Conservation (phyloP, 1,139 yeast species). For the Geotrichum cucujoidarum region DNA sequence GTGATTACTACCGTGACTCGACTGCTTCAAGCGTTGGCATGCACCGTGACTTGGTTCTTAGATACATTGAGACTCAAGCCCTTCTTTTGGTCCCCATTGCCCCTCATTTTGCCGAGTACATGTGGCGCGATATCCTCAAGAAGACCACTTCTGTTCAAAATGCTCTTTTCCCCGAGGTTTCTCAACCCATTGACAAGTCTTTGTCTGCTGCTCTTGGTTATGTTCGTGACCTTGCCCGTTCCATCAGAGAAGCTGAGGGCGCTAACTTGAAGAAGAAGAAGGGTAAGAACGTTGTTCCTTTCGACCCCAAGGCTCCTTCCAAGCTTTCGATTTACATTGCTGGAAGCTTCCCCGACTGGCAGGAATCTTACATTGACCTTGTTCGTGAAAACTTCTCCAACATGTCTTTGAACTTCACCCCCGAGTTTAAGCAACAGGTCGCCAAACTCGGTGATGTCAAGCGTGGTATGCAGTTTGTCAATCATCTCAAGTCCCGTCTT, state of each 20-base stretch:
- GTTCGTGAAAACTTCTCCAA: conserved; percentile 71
- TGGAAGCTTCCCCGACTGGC: conserved; percentile 93
- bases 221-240: conserved; percentile 69
- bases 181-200: conserved; percentile 58
- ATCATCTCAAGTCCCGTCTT: conserved; percentile 75
- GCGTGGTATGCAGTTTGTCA: conserved; percentile 96
- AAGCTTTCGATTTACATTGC: conserved; percentile 69
- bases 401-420: conserved; percentile 30
- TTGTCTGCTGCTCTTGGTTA: conserved; percentile 67
- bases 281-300: conserved; percentile 68
- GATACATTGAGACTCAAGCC: conserved; percentile 81
- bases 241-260: conserved; percentile 91
- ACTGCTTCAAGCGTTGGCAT: conserved; percentile 54
- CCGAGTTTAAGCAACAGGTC: conserved; percentile 38
- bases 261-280: conserved; percentile 85
- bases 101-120: conserved; percentile 90
- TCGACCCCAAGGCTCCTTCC: conserved; percentile 69
- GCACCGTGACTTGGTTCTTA: conserved; percentile 77
- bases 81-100: conserved; percentile 86
- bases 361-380: conserved; percentile 75
- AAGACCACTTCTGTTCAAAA: conserved; percentile 56
- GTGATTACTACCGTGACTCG: conserved; percentile 93
- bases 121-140: conserved; percentile 77
- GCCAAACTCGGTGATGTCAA: conserved; percentile 53
- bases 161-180: conserved; percentile 72